Evolutionary conservation across 371 early-diverging fungal genomes (phyloP).

Genomic region (Lichtheimia hyalospora): DNA sequence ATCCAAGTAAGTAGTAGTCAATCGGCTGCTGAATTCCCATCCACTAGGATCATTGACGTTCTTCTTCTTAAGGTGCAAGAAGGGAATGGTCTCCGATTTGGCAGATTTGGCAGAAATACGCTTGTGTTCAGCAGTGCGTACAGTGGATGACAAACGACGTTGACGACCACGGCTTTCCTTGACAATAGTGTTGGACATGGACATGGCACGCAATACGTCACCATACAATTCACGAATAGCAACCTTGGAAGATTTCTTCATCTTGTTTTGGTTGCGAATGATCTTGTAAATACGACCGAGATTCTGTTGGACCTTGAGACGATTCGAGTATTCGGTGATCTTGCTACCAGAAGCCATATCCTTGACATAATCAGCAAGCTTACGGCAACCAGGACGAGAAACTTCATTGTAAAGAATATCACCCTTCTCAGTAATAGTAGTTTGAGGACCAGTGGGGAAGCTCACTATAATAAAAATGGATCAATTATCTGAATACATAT

Average conservation of each 20-base stretch:
- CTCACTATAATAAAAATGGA: conserved; percentile 30
- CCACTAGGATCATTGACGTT: conserved; percentile 57
- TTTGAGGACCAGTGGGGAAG: conserved; percentile 82
- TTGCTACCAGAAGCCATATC: conserved; percentile 73
- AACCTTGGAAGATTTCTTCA: conserved; percentile 73
- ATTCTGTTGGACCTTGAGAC: conserved; percentile 78
- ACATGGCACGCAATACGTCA: conserved; percentile 75
- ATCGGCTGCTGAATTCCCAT: conserved; percentile 75
- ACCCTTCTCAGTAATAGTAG: conserved; percentile 77
- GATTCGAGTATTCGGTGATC: conserved; percentile 69
- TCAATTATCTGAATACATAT: neutral
- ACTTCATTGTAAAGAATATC: conserved; percentile 84
- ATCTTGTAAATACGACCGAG: conserved; percentile 78
- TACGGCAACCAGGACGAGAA: conserved; percentile 64
- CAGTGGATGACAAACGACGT: conserved; percentile 52
- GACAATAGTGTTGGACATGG: conserved; percentile 69
- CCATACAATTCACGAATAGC: conserved; percentile 72
- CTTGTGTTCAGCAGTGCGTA: conserved; percentile 41
- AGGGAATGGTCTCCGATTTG: conserved; percentile 75
- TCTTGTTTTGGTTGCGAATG: conserved; percentile 71
- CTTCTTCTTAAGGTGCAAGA: conserved; percentile 76
- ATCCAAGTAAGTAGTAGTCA: conserved; percentile 76
- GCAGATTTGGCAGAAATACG: conserved; percentile 49
- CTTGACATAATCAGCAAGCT: conserved; percentile 70
- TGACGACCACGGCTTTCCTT: conserved; percentile 53